These are phyloP conservation scores for Colletotrichum nymphaeae DNA, from an alignment of 2,329 filamentous ascomycete genomes.

Conservation along the genomic window DNA sequence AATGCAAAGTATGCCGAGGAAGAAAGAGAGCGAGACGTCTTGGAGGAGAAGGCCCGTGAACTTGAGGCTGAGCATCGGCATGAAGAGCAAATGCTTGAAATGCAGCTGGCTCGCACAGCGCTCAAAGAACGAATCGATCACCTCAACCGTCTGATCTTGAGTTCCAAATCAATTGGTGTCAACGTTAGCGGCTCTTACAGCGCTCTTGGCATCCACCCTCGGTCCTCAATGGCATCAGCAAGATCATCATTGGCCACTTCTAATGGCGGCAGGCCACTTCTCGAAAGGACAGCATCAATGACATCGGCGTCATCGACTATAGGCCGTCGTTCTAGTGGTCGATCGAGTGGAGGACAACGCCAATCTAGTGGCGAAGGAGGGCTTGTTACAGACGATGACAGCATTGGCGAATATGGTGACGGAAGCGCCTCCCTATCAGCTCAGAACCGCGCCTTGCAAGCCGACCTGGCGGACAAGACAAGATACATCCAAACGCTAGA, in stretches of 20 bases:
- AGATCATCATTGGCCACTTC: conserved; percentile 79
- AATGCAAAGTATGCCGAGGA: conserved; percentile 71
- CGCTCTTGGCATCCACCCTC: conserved; percentile 66
- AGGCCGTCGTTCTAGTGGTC: conserved; percentile 62
- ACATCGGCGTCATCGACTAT: conserved; percentile 72
- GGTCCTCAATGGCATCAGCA: conserved; percentile 65
- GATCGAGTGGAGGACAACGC: conserved; percentile 57
- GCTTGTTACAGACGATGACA: conserved; percentile 73
- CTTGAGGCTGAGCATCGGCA: conserved; percentile 87
- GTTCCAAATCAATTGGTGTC: conserved; percentile 94
- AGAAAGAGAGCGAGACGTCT: conserved; percentile 71
- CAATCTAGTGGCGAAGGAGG: conserved; percentile 54
- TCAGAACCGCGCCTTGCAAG: conserved; percentile 92
- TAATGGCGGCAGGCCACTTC: conserved; percentile 57
- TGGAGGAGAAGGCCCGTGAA: conserved; percentile 79
- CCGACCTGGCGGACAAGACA: conserved; percentile 97
- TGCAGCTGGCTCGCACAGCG: conserved; percentile 95
- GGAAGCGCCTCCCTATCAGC: conserved; percentile 83
- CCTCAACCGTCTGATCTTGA: conserved; percentile 92
- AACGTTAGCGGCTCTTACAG: conserved; percentile 82
- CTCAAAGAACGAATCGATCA: conserved; percentile 98
- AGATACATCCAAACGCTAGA: conserved; percentile 95
- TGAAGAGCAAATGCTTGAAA: conserved; percentile 97
- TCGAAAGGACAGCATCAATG: conserved; percentile 75
- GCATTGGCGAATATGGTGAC: conserved; percentile 84